Base-by-base conservation (phyloP, 768 basidiomycete species). In the Suillus subaureus region DNA sequence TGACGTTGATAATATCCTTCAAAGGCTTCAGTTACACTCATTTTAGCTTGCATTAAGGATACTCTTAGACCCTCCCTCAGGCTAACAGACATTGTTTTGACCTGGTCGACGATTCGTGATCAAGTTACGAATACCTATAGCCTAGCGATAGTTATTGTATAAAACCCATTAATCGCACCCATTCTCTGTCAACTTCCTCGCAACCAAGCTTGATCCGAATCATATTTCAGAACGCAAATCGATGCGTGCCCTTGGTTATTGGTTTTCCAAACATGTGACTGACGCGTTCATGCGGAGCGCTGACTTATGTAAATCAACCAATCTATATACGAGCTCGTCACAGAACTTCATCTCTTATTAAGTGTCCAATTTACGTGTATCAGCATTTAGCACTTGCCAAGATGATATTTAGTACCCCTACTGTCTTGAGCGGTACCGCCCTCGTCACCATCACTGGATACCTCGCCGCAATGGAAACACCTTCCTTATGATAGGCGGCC, bases 1-100 rank as follows among this genome's bases (percentile, higher is more conserved):
- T n/a, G 93, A 94, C 72, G 91, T 92, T 43, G 93, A 93, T 75
- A 93, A 94, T 75, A 87, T 87, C 66, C 73, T 93, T 39, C 76
- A 67, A 43, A 72, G 68, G 28, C 58, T 77, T 61, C 77, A 73
- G 69, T 40, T 26, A 21, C 26, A 58, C 26, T 28, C 39, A 40
- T 28, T 58, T 16, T 58, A 58, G 39, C 23, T 39, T 58, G 57
- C 23, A 16, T 39, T 8, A 12, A 33, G 11, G 31, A 31, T 54
- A 4, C 33, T n/a, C 18, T 16, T n/a, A 21, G 21, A 35, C 21
- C 54, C 16, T 39, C 56, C 56, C 23, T 42, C 42, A 42, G 42
- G 7, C 42, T 40, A 40, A 16, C 23, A 40, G 57, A 40, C 23
- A 26, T 40, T 40, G 23, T 40, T 18, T 40, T 26, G 37, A 58